Conservation (phyloP, 2,329 filamentous ascomycete species). For the Aspergillus spinulosporus region DNA sequence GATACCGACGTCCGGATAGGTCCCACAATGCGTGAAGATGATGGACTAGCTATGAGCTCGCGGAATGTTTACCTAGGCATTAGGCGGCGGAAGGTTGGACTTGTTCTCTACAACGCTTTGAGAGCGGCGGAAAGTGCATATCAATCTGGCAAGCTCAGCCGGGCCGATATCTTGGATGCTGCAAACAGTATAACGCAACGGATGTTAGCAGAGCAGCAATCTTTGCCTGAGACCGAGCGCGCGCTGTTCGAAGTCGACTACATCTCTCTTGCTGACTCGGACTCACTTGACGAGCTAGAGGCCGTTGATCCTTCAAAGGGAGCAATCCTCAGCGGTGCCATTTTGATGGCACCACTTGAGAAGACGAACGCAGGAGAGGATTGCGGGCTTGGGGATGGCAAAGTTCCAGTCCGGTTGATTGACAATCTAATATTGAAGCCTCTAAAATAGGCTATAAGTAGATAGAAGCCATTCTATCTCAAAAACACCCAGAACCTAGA, state of each 20-base stretch:
- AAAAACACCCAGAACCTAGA: background rate
- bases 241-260: conserved; percentile 85
- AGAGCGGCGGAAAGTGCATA: conserved; percentile 70
- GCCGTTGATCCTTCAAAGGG: conserved; percentile 68
- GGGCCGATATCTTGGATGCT: conserved; percentile 69
- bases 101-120: conserved; percentile 70
- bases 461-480: too few relatives aligned
- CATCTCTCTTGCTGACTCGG: conserved; percentile 82
- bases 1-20: conserved; percentile 72
- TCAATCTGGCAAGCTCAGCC: conserved; percentile 51
- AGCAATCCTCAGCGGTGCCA: conserved; percentile 82
- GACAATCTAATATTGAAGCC: conserved; percentile 79
- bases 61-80: conserved; percentile 88
- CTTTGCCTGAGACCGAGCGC: conserved; percentile 59
- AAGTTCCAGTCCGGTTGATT: conserved; percentile 80
- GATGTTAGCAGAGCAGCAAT: conserved; percentile 62
- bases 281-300: conserved; percentile 76
- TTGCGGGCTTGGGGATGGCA: conserved; percentile 66
- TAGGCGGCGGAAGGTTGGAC: conserved; percentile 69
- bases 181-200: conserved; percentile 62
- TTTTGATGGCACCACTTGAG: conserved; percentile 85
- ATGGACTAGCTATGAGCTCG: conserved; percentile 88
- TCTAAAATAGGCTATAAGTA: conserved; percentile 2
- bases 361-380: conserved; percentile 69
- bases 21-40: conserved; percentile 71